Conservation (phyloP, 139 green algal genomes). For the Trebouxia sp. region DNA sequence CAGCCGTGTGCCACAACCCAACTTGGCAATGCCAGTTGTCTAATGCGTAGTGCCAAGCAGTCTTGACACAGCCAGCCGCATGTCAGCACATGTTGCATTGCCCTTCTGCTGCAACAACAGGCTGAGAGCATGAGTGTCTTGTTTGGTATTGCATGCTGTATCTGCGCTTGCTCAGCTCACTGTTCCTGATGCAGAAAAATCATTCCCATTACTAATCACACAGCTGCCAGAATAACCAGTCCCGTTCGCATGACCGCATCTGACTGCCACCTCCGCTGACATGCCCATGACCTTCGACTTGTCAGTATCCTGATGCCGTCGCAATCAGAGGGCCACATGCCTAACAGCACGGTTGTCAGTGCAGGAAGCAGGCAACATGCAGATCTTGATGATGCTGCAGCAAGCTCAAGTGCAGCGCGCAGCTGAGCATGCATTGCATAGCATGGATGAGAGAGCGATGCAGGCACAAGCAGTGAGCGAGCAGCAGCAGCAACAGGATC, state of each 20-base stretch:
- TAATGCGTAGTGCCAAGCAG: no score
- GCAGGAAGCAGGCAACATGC: not conserved
- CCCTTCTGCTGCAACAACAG: not conserved
- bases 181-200: no score
- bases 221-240: no score
- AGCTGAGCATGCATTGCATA: not conserved
- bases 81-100: not conserved
- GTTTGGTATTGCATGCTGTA: no score
- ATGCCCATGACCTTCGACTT: not conserved
- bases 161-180: no score
- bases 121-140: no score
- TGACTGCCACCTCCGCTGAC: not conserved
- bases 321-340: not conserved
- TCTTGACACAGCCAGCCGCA: not conserved
- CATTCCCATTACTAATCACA: no score
- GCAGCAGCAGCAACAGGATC: not conserved
- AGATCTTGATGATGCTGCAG: not conserved
- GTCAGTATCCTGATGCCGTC: not conserved
- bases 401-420: slow-evolving; percentile 15
- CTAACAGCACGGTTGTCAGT: not conserved
- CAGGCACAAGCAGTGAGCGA: not conserved
- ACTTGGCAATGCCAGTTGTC: no score
- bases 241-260: no score
- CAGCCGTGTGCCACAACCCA: no score
- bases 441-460: not conserved